These are phyloP conservation scores for Decorospora gaudefroyi DNA, from an alignment of 2,329 filamentous ascomycete genomes.

Conservation along the genomic window DNA sequence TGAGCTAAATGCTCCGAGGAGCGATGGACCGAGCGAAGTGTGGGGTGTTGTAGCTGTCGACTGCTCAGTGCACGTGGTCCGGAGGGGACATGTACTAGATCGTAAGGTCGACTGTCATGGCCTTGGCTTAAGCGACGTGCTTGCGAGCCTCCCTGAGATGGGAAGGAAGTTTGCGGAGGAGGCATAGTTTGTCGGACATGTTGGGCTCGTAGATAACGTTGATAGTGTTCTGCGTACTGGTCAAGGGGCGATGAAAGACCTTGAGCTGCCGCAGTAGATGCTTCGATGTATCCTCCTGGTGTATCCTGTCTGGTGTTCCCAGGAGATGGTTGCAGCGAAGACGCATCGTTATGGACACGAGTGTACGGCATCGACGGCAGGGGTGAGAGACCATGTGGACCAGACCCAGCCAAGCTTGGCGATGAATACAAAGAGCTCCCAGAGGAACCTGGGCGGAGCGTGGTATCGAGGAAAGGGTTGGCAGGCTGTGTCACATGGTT, in stretches of 20 bases:
- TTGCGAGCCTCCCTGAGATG: neutral
- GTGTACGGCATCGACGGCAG: conserved; percentile 33
- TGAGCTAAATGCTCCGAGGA: neutral
- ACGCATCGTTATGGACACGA: conserved; percentile 11
- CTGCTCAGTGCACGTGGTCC: neutral
- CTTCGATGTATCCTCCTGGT: conserved; percentile 15
- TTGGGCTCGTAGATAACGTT: conserved; percentile 1
- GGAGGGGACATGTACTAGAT: neutral
- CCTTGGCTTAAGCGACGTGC: neutral
- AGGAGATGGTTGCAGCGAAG: conserved; percentile 1
- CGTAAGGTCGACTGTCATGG: neutral
- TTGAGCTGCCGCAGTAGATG: conserved; percentile 23
- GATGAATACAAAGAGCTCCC: conserved; percentile 17
- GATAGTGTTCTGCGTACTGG: conserved; percentile 26
- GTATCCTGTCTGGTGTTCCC: conserved; percentile 1
- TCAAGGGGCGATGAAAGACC: conserved; percentile 37
- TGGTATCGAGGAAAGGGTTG: neutral
- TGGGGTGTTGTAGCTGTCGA: neutral
- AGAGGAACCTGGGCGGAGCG: neutral
- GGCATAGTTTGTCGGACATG: conserved; percentile 8
- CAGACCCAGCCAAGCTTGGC: neutral
- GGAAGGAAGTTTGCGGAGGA: neutral
- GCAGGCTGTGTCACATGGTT: neutral
- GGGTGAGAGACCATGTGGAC: conserved; percentile 15
- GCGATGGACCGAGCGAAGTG: neutral